Conservation (phyloP, 345 rosid genomes). For the Leavenworthia alabamica region DNA sequence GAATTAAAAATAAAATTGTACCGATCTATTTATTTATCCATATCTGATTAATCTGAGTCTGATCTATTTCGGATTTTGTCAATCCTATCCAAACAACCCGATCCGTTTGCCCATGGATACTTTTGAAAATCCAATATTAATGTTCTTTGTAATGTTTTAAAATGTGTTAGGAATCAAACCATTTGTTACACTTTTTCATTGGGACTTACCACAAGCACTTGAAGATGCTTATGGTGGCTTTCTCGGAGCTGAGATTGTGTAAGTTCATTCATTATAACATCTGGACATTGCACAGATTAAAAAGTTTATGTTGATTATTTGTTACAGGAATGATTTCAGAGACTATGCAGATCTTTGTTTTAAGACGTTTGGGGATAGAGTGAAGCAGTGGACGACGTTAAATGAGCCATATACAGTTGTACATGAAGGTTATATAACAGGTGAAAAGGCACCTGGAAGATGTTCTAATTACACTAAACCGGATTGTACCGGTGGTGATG, state of each 20-base stretch:
- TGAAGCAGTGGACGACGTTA: slow-evolving; percentile 38
- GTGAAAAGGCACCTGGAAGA: slow-evolving; percentile 32
- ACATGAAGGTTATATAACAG: slow-evolving; percentile 18
- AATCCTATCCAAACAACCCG: no score
- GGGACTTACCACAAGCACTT: slow-evolving; percentile 43
- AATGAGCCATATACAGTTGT: slow-evolving; percentile 39
- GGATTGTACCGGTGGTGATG: slow-evolving; percentile 29
- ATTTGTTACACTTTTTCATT: slow-evolving; percentile 38
- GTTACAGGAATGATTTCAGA: slow-evolving; percentile 30
- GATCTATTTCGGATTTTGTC: no score
- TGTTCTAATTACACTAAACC: slow-evolving; percentile 29
- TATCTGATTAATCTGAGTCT: no score
- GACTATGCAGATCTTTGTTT: slow-evolving; percentile 44
- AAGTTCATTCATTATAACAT: slow-evolving; percentile 18
- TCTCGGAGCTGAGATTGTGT: slow-evolving; percentile 34
- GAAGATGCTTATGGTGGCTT: slow-evolving; percentile 42
- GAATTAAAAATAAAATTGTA: no score
- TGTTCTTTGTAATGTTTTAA: background rate
- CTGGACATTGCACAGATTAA: background rate
- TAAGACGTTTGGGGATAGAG: slow-evolving; percentile 40
- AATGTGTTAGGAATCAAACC: slow-evolving; percentile 37
- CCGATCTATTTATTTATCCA: no score
- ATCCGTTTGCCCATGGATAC: no score
- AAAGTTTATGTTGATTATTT: background rate
- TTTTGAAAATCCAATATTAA: background rate